Conservation (phyloP, 129 eudicot genomes). For the Flaveria robusta region DNA sequence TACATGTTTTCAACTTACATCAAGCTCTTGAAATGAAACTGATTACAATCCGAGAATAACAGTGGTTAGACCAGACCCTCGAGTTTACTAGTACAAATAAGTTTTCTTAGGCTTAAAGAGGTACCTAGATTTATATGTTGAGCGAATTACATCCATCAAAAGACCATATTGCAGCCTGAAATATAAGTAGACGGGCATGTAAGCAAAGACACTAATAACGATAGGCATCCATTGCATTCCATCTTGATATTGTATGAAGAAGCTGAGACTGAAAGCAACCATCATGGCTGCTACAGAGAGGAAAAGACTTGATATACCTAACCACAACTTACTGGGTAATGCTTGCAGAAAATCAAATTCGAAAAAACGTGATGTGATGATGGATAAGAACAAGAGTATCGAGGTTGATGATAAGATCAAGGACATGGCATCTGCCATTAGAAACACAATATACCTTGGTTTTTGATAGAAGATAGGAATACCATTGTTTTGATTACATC, state of each 20-base stretch:
- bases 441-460: not conserved
- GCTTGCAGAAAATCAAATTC: not conserved
- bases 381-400: not conserved
- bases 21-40: too few species aligned
- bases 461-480: not conserved
- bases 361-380: not conserved
- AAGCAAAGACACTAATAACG: not conserved
- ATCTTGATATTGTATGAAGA: not conserved
- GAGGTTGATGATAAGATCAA: not conserved
- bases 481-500: not conserved
- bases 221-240: not conserved
- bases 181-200: not conserved
- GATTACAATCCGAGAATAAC: too few species aligned
- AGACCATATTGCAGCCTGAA: not conserved
- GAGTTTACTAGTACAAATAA: not conserved
- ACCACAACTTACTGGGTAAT: not conserved
- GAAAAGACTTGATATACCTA: not conserved
- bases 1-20: too few species aligned
- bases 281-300: not conserved
- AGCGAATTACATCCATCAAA: not conserved
- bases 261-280: not conserved
- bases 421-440: conserved; percentile 11
- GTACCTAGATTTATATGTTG: not conserved
- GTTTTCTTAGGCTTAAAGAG: not conserved
- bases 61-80: too few species aligned